phyloP scores from a whole-genome alignment of 2,329 filamentous ascomycete species.

The Arthrobotrys musiformis region DNA sequence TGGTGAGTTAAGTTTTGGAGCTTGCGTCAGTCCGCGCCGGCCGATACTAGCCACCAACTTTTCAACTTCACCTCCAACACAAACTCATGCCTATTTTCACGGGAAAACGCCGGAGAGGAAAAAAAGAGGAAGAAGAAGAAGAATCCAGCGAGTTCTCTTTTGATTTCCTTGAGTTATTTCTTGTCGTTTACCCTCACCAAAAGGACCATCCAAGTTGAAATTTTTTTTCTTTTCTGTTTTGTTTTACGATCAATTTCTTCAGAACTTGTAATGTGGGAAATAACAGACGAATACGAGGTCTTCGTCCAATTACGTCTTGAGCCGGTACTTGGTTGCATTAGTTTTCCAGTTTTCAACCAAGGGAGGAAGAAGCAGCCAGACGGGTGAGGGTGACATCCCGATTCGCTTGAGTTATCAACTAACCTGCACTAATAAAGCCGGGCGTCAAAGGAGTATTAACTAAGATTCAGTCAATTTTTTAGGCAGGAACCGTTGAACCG shows the following conservation, averaged over 20 bases:
- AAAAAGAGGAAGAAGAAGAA: too few species aligned
- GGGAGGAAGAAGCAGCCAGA: slow-evolving; percentile 47
- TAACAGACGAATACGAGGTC: slow-evolving; percentile 56
- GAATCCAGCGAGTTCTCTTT: slow-evolving; percentile 14
- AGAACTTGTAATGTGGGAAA: slow-evolving; percentile 41
- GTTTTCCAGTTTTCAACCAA: slow-evolving; percentile 48
- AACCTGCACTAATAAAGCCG: slow-evolving; percentile 54
- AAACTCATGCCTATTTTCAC: slow-evolving; percentile 1
- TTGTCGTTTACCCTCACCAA: slow-evolving; percentile 33
- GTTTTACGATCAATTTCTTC: slow-evolving; percentile 42
- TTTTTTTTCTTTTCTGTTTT: slow-evolving; percentile 19
- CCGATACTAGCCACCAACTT: slow-evolving; percentile 29
- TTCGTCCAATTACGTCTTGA: slow-evolving; percentile 51
- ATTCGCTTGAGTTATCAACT: slow-evolving; percentile 52
- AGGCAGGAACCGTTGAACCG: slow-evolving; percentile 43
- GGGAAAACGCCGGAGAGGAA: slow-evolving; percentile 54
- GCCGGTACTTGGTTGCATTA: slow-evolving; percentile 53
- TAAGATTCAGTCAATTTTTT: slow-evolving; percentile 32
- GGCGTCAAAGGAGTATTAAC: slow-evolving; percentile 50
- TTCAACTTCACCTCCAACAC: slow-evolving; percentile 39
- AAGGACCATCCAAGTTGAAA: slow-evolving; percentile 2
- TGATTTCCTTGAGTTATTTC: slow-evolving; percentile 37
- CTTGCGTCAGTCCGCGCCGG: slow-evolving; percentile 43
- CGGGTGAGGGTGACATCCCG: slow-evolving; percentile 56
- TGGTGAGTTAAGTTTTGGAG: slow-evolving; percentile 16